Base-by-base conservation (phyloP, 768 basidiomycete genomes). In the Mycena indigotica region DNA sequence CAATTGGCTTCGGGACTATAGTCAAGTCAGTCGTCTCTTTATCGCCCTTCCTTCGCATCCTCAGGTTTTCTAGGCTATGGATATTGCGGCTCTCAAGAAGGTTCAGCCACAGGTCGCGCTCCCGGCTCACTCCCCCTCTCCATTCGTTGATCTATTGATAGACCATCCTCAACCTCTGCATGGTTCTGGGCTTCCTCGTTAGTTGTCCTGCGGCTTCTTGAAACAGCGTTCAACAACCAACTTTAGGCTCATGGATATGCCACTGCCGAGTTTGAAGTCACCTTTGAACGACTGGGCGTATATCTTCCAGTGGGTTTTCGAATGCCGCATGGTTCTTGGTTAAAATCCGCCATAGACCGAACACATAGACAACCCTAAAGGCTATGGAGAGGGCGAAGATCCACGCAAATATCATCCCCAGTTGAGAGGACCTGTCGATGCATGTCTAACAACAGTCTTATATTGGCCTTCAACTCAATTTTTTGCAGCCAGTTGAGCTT, bases 281-380 rank as follows among this genome's bases (percentile, higher is more conserved):
- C 93, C 0, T 65, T 67, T 19, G 91, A 93, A 56, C 83, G 93
- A 16, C 81, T 96, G 2, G 93, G 89, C 2, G 84, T 85, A 40
- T 96, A 96, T 69, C 84, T 95, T 26, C 92, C 93, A 0, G 89
- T 88, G 50, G 62, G 78, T 79, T n/a, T n/a, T n/a, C n/a, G n/a
- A n/a, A n/a, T n/a, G n/a, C n/a, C n/a, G n/a, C n/a, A n/a, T n/a
- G n/a, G n/a, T n/a, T n/a, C n/a, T n/a, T n/a, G n/a, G n/a, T 49
- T 38, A 13, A 46, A 21, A 48, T 41, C 30, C 29, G 30, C 28
- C 28, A 46, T 44, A 89, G 86, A 83, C 81, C 0, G 90, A 94
- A 70, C 93, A 96, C 69, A 94, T 95, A 66, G 93, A 96, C 68
- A 96, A 96, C 66, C 93, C 93, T 2, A 92, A 90, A 70, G 93